Percentiles rank a stretch among this genome's conserved stretches.
phyloP scores from a whole-genome alignment of 139 green algal genomes.

The Gonium pectorale region DNA sequence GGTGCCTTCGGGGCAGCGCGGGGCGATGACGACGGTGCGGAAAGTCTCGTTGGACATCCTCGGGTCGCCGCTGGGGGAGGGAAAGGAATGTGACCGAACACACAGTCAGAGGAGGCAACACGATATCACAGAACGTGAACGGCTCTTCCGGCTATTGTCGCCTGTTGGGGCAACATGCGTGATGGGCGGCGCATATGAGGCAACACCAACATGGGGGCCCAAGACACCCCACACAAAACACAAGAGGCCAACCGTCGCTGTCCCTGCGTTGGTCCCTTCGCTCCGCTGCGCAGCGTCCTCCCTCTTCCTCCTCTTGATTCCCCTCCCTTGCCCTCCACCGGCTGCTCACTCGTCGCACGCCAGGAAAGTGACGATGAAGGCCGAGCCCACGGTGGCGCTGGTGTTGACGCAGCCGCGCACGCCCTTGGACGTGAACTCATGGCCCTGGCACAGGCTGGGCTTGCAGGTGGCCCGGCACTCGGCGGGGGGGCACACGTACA shows the following conservation, averaged over 20 bases:
- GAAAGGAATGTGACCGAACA: too few relatives aligned
- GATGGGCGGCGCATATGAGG: too few relatives aligned
- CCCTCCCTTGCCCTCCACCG: background rate
- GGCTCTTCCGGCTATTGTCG: too few relatives aligned
- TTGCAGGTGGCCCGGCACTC: conserved; percentile 48
- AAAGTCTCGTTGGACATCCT: background rate
- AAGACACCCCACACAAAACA: too few relatives aligned
- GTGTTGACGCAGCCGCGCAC: conserved; percentile 59
- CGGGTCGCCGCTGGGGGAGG: conserved; percentile 6
- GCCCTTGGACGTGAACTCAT: conserved; percentile 54
- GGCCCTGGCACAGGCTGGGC: conserved; percentile 32
- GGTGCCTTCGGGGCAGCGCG: conserved; percentile 20
- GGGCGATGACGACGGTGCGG: conserved; percentile 39
- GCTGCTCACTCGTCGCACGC: conserved; percentile 49
- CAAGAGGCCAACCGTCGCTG: too few relatives aligned
- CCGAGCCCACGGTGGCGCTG: conserved; percentile 20
- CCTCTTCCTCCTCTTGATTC: too few relatives aligned
- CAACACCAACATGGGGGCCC: too few relatives aligned
- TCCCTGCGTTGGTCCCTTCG: too few relatives aligned
- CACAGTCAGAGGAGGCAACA: too few relatives aligned
- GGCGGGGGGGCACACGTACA: conserved; percentile 58
- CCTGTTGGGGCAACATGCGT: too few relatives aligned
- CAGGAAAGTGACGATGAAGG: conserved; percentile 49
- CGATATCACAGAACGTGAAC: too few relatives aligned
- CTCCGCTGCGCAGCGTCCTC: too few relatives aligned